Evolutionary conservation across 169 alveolate species (phyloP).

Genomic region (Eimeria maxima): DNA sequence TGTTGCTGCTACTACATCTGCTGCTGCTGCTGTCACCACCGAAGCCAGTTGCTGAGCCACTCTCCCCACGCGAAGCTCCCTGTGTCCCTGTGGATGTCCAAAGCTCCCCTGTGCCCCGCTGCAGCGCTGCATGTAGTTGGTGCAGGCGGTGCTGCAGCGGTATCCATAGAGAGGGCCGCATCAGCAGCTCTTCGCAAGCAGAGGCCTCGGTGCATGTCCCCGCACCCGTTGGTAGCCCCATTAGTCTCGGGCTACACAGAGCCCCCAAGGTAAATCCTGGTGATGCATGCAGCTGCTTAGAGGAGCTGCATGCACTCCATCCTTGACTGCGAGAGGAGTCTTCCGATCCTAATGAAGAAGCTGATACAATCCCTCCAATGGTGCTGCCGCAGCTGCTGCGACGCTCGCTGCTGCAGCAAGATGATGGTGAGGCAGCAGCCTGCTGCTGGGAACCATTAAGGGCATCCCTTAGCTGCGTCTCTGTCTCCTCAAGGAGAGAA

Average conservation of each 20-base stretch:
- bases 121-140: constrained; percentile 22
- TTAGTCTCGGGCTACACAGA: constrained; percentile 10
- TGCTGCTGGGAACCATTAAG: background rate
- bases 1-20: background rate
- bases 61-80: background rate
- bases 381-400: background rate
- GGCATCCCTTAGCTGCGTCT: constrained; percentile 62
- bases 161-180: constrained; percentile 35
- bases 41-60: background rate
- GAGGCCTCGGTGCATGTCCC: constrained; percentile 19
- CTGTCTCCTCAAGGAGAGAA: constrained; percentile 16
- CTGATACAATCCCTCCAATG: background rate
- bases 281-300: constrained; percentile 3
- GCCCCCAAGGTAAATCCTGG: constrained; percentile 46
- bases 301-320: constrained; percentile 27
- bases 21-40: constrained; percentile 7
- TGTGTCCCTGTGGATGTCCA: background rate
- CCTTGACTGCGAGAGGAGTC: background rate
- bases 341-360: background rate
- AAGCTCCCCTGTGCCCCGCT: background rate
- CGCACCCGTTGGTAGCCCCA: constrained; percentile 46
- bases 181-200: constrained; percentile 52
- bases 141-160: constrained; percentile 74
- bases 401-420: background rate
- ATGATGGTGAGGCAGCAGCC: background rate